phyloP scores from a whole-genome alignment of 1,139 yeast genomes.

The Meyerozyma athensensis region DNA sequence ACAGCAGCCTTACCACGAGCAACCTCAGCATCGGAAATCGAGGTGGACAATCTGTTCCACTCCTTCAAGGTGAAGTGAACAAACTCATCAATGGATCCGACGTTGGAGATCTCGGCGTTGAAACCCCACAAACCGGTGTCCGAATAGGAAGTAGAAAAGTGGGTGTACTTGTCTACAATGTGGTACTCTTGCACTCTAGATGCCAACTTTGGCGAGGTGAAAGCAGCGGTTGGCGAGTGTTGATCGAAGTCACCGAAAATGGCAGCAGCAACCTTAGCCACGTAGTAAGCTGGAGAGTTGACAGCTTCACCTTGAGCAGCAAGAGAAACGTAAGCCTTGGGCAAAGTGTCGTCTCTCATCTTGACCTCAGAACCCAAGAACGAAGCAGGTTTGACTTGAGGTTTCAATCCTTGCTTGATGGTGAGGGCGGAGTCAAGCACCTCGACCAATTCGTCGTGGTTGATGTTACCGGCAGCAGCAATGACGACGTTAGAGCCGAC shows the following conservation, averaged over 20 bases:
- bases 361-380: slow-evolving; percentile 84
- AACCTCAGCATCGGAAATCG: slow-evolving; percentile 72
- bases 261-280: slow-evolving; percentile 70
- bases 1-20: slow-evolving; percentile 70
- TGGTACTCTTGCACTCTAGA: slow-evolving; percentile 68
- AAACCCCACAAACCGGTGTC: slow-evolving; percentile 85
- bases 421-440: slow-evolving; percentile 50
- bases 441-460: slow-evolving; percentile 64
- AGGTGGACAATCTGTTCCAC: slow-evolving; percentile 79
- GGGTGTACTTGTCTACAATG: slow-evolving; percentile 65
- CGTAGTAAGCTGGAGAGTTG: slow-evolving; percentile 58
- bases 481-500: slow-evolving; percentile 62
- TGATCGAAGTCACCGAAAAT: slow-evolving; percentile 60
- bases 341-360: slow-evolving; percentile 82
- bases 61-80: slow-evolving; percentile 75
- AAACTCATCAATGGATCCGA: slow-evolving; percentile 62
- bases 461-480: slow-evolving; percentile 69
- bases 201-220: slow-evolving; percentile 83
- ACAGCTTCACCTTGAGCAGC: slow-evolving; percentile 70
- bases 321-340: slow-evolving; percentile 71
- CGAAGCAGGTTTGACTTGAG: slow-evolving; percentile 47
- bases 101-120: slow-evolving; percentile 58
- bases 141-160: slow-evolving; percentile 67
- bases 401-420: slow-evolving; percentile 52
- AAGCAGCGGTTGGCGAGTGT: slow-evolving; percentile 49